phyloP scores from a whole-genome alignment of 2,329 filamentous ascomycete genomes.

The Talaromyces sp. region DNA sequence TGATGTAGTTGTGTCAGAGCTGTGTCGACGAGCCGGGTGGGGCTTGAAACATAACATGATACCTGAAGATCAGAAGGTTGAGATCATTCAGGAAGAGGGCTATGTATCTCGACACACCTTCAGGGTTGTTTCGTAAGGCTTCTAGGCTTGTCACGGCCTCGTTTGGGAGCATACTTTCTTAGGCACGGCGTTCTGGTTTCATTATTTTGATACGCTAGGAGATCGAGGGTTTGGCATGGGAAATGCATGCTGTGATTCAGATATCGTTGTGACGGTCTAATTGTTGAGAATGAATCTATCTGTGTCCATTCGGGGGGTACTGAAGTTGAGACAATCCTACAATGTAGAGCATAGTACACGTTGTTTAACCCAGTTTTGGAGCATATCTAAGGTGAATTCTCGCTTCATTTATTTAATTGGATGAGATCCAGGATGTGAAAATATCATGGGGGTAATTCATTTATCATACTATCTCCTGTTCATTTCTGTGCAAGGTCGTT shows the following conservation, averaged over 20 bases:
- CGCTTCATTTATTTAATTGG: no score
- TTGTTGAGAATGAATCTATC: not conserved
- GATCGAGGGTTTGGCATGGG: not conserved
- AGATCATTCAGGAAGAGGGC: conserved; percentile 52
- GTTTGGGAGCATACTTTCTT: conserved; percentile 5
- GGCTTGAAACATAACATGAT: conserved; percentile 78
- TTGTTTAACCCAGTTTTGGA: no score
- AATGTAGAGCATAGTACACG: no score
- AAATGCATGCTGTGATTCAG: not conserved
- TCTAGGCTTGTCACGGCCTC: conserved; percentile 26
- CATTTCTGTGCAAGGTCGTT: not conserved
- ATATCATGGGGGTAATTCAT: no score
- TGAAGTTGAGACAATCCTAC: no score
- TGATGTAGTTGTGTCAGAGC: conserved; percentile 82
- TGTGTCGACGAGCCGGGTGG: conserved; percentile 81
- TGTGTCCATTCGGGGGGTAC: not conserved
- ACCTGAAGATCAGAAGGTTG: conserved; percentile 60
- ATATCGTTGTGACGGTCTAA: not conserved
- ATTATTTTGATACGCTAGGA: not conserved
- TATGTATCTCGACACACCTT: conserved; percentile 45
- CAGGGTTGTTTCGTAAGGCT: conserved; percentile 40
- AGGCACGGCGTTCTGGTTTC: conserved; percentile 29
- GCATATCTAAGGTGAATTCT: no score
- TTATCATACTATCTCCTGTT: no score
- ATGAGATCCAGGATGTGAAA: no score